Evolutionary conservation across 306 rosid species (phyloP).

Genomic region (Prunus davidiana): DNA sequence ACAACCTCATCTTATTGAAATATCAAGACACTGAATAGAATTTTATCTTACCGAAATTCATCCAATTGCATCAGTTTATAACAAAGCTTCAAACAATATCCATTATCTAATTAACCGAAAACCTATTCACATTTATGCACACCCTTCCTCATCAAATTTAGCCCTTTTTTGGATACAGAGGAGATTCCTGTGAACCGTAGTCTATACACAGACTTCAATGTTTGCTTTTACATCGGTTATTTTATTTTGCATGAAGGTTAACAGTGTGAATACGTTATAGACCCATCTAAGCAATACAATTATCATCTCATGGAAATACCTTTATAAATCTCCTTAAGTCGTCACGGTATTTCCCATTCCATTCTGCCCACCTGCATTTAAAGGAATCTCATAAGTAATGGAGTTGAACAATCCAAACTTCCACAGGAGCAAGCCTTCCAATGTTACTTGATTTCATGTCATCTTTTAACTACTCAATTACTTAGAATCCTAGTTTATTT

Average conservation of each 20-base stretch:
- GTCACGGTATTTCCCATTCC: conserved; percentile 96
- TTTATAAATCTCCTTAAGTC: conserved; percentile 83
- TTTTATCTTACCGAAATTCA: not conserved
- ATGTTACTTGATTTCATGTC: too few species aligned
- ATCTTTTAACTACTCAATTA: too few species aligned
- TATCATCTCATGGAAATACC: conserved; percentile 44
- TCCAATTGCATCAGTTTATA: not conserved
- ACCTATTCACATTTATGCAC: not conserved
- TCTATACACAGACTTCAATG: not conserved
- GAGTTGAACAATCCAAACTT: not conserved
- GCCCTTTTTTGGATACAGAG: not conserved
- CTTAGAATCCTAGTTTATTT: too few species aligned
- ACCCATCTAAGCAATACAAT: not conserved
- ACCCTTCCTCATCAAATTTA: not conserved
- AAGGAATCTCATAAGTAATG: conserved; percentile 21
- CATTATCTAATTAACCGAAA: not conserved
- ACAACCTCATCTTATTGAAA: not conserved
- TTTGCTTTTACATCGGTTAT: not conserved
- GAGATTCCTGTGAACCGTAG: not conserved
- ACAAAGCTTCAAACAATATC: not conserved
- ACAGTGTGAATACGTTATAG: not conserved
- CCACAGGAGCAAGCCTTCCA: too few species aligned
- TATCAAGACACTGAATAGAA: not conserved
- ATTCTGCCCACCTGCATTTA: conserved; percentile 91
- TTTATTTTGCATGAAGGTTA: not conserved